Evolutionary conservation across 2,329 filamentous ascomycete species (phyloP).

Genomic region (Trichoderma lentiforme): DNA sequence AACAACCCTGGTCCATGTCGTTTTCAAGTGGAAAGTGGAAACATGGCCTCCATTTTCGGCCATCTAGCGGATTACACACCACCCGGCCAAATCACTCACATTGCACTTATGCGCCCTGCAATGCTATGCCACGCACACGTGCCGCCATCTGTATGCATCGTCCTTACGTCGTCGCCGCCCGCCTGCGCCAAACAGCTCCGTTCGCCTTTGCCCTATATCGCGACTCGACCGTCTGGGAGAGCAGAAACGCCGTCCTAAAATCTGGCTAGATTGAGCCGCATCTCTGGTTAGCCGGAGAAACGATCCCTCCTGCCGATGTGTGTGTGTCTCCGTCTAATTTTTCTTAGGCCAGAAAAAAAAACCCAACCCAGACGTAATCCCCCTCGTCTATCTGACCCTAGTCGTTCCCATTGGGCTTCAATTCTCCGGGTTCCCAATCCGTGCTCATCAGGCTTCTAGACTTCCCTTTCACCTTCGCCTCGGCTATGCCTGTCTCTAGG

Average conservation of each 20-base stretch:
- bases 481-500: neutral
- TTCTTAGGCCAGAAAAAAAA: neutral
- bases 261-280: neutral
- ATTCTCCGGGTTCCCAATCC: slow-evolving; percentile 7
- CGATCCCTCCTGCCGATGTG: neutral
- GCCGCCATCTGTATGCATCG: slow-evolving; percentile 16
- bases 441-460: neutral
- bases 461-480: neutral
- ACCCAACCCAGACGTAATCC: neutral
- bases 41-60: neutral
- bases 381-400: neutral
- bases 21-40: neutral
- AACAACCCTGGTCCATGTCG: neutral
- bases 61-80: slow-evolving; percentile 3
- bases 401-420: slow-evolving; percentile 18
- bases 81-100: slow-evolving; percentile 17
- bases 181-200: neutral
- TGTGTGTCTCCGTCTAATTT: neutral
- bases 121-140: slow-evolving; percentile 24
- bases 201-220: neutral
- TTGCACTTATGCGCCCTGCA: slow-evolving; percentile 20
- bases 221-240: neutral
- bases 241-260: neutral
- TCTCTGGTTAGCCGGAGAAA: neutral
- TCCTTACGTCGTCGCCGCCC: neutral